Evolutionary conservation across 176 grass and related monocot genomes (phyloP).

Genomic region (Aegilops bicornis): DNA sequence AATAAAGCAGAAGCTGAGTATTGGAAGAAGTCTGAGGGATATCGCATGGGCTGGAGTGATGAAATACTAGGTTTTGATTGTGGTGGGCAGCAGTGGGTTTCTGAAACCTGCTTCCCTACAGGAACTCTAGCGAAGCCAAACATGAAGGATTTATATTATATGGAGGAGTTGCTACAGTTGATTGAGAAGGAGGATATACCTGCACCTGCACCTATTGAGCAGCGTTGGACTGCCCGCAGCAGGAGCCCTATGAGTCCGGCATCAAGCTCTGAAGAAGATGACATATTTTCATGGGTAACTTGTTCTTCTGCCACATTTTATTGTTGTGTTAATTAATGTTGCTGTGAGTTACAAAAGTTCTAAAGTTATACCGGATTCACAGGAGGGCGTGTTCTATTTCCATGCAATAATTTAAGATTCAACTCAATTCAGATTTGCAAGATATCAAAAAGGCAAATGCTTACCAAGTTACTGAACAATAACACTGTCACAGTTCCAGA

Average conservation of each 20-base stretch:
- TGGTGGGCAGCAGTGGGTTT: constrained; percentile 96
- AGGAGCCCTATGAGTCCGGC: constrained; percentile 79
- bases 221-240: constrained; percentile 79
- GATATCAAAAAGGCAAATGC: background rate
- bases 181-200: constrained; percentile 79
- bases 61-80: constrained; percentile 98
- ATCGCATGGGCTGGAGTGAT: constrained; percentile 92
- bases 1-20: constrained; percentile 95
- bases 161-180: constrained; percentile 69
- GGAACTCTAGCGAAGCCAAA: constrained; percentile 75
- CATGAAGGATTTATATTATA: constrained; percentile 87
- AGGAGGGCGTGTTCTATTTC: background rate
- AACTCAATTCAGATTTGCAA: background rate
- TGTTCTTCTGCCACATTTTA: constrained; percentile 18
- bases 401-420: background rate
- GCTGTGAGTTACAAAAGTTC: background rate
- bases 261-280: constrained; percentile 70
- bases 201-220: constrained; percentile 88
- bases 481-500: background rate
- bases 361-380: background rate
- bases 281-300: constrained; percentile 93
- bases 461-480: background rate
- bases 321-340: constrained; percentile 13
- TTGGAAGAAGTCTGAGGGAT: constrained; percentile 96
- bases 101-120: constrained; percentile 79